Base-by-base conservation (phyloP, 2,329 filamentous ascomycete genomes). In the Claviceps sp. region DNA sequence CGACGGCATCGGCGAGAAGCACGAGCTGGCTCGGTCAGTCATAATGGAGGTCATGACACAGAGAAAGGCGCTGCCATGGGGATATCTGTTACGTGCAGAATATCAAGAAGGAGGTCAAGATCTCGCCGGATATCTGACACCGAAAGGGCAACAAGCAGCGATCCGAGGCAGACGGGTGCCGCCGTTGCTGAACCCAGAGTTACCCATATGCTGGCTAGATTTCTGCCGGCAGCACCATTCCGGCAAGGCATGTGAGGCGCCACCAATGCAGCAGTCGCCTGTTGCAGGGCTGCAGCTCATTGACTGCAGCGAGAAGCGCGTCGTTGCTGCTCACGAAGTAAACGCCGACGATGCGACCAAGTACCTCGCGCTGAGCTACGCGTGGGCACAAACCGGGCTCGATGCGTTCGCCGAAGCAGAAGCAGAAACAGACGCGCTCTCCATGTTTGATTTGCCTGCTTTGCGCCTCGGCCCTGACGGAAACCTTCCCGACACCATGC, bases 341-440 rank as follows among this genome's bases (percentile, higher is more conserved):
- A 56, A 57, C 14, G 54, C 52, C 2, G 44, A 60, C 45, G 45
- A 38, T 7, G 42, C 20, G n/a, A 36, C 54, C 14, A 59, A 63
- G 18, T 70, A 70, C 46, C 61, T 64, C 16, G 62, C 68, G 2
- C 58, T 70, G 34, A 70, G 68, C 55, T 70, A 70, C 52, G 65
- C 62, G 20, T 62, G 61, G 53, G 61, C 63, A 38, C 55, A 55
- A 13, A 50, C 55, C 18, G 55, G 56, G 1, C 54, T 59, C 3
- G 56, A 60, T 47, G 49, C 56, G 49, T 54, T 57, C 38, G 16
- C 49, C 24, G 47, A 56, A 11, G 46, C 18, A 30, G 26, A 30
- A 9, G 26, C 8, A 30, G 26, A 30, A 8, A 5, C 24, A 5
- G 24, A 24, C 9, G 8, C 8, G 3, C 26, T 8, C 26, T 30